Evolutionary conservation across 108 stramenopile genomes (phyloP).

Genomic region (Cyclotella sp.): DNA sequence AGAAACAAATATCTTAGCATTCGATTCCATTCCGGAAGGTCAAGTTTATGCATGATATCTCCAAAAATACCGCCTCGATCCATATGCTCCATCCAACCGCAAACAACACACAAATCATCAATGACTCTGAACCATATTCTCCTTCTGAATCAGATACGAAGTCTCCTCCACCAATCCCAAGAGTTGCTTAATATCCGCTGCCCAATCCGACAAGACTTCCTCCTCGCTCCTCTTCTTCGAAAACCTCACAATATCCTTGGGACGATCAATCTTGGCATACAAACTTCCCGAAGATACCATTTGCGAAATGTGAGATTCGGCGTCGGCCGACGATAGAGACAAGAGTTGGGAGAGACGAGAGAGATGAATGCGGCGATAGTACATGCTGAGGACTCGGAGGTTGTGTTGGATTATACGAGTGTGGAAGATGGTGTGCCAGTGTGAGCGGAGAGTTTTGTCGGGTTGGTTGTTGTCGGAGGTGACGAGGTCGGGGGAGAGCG

Average conservation of each 20-base stretch:
- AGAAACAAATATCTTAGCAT: no score
- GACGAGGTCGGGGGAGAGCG: slow-evolving; percentile 42
- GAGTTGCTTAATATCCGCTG: slow-evolving; percentile 89
- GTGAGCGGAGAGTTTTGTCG: slow-evolving; percentile 21
- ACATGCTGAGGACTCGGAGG: slow-evolving; percentile 85
- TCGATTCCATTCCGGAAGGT: no score
- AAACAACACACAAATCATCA: background rate
- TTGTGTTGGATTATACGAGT: slow-evolving; percentile 97
- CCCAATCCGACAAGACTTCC: slow-evolving; percentile 93
- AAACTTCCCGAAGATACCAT: slow-evolving; percentile 90
- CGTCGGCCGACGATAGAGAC: slow-evolving; percentile 64
- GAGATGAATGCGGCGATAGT: slow-evolving; percentile 92
- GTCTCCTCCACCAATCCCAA: slow-evolving; percentile 95
- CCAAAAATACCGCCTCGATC: no score
- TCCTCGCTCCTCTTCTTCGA: slow-evolving; percentile 72
- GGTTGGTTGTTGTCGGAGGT: background rate
- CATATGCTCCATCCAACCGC: no score
- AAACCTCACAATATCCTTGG: slow-evolving; percentile 91
- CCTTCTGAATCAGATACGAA: slow-evolving; percentile 97
- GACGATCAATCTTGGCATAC: slow-evolving; percentile 96
- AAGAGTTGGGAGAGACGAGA: slow-evolving; percentile 90
- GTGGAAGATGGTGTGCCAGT: slow-evolving; percentile 85
- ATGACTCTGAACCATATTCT: slow-evolving; percentile 83
- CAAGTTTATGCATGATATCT: no score
- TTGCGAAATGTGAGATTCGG: slow-evolving; percentile 83